A percentile compares a stretch with the other conserved stretches of the same genome.
Conservation (phyloP, 1,284 basidiomycete genomes). For the Anthracocystis setariae region DNA sequence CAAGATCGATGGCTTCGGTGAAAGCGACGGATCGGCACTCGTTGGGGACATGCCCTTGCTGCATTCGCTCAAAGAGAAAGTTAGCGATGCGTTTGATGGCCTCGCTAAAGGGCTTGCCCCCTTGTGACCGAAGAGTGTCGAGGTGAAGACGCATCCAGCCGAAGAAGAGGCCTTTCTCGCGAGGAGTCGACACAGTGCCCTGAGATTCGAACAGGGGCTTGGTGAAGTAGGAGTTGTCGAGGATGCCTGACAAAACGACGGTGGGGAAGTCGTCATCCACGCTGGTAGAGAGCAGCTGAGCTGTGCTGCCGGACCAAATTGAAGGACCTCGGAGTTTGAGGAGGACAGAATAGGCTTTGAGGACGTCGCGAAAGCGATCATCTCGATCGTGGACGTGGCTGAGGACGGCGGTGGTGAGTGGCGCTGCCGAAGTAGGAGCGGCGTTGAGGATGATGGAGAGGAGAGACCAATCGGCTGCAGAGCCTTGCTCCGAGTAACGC, state of each 20-base stretch:
- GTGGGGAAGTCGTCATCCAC: constrained; percentile 45
- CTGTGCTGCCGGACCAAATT: constrained; percentile 29
- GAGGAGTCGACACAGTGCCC: constrained; percentile 27
- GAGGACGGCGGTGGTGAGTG: constrained; percentile 32
- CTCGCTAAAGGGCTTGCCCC: constrained; percentile 44
- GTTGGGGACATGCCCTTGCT: constrained; percentile 50
- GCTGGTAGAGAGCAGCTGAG: neutral
- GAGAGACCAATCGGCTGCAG: constrained; percentile 35
- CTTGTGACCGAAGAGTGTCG: constrained; percentile 33
- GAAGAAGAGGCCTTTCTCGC: constrained; percentile 41
- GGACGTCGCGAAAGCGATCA: constrained; percentile 41
- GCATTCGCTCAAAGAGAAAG: constrained; percentile 60
- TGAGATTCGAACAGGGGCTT: constrained; percentile 32
- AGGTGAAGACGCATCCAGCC: constrained; percentile 48
- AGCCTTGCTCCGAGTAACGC: constrained; percentile 15
- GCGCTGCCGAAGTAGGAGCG: constrained; percentile 20
- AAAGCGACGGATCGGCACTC: constrained; percentile 41
- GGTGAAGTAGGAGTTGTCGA: constrained; percentile 54
- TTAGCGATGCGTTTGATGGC: constrained; percentile 59
- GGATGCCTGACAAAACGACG: constrained; percentile 52
- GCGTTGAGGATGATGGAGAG: constrained; percentile 43
- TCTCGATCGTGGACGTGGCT: constrained; percentile 44
- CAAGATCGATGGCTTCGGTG: constrained; percentile 39
- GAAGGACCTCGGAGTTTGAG: constrained; percentile 38
- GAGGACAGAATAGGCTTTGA: constrained; percentile 38